Evolutionary conservation across 2,329 filamentous ascomycete species (phyloP).

Genomic region (Lasiodiplodia hormozganensis): DNA sequence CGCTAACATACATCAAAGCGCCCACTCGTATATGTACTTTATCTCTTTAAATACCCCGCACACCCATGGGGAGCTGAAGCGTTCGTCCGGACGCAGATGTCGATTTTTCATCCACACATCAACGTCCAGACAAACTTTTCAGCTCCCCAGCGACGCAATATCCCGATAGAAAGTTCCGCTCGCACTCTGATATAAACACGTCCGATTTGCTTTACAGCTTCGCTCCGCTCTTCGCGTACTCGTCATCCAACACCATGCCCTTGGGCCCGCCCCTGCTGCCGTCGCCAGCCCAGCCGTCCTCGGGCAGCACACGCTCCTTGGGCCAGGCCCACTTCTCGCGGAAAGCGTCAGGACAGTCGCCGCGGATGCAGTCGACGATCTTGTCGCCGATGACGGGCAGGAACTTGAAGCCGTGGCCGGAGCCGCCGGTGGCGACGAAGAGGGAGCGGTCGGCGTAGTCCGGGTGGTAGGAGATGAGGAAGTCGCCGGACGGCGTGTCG

Average conservation of each 20-base stretch:
- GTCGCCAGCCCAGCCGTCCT: conserved; percentile 47
- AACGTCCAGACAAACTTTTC: neutral
- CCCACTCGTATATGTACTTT: conserved; percentile 11
- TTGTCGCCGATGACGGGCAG: conserved; percentile 64
- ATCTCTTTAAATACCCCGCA: neutral
- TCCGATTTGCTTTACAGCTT: conserved; percentile 26
- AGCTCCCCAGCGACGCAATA: neutral
- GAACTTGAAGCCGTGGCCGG: conserved; percentile 69
- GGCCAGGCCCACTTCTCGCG: conserved; percentile 67
- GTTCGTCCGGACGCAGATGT: neutral
- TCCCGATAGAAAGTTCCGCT: too few relatives aligned
- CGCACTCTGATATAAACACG: neutral
- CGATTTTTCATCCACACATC: neutral
- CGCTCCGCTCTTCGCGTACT: conserved; percentile 46
- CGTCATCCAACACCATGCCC: conserved; percentile 49
- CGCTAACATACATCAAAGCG: neutral
- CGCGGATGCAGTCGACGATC: conserved; percentile 60
- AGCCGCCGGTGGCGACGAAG: conserved; percentile 67
- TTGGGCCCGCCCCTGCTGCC: conserved; percentile 47
- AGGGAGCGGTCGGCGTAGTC: conserved; percentile 53
- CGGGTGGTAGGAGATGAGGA: conserved; percentile 61
- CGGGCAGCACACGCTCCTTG: conserved; percentile 43
- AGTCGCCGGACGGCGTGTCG: conserved; percentile 63
- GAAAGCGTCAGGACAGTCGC: conserved; percentile 54
- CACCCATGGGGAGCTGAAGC: neutral